These are phyloP conservation scores for Hevea brasiliensis DNA, from an alignment of 345 rosid species.

Conservation along the genomic window DNA sequence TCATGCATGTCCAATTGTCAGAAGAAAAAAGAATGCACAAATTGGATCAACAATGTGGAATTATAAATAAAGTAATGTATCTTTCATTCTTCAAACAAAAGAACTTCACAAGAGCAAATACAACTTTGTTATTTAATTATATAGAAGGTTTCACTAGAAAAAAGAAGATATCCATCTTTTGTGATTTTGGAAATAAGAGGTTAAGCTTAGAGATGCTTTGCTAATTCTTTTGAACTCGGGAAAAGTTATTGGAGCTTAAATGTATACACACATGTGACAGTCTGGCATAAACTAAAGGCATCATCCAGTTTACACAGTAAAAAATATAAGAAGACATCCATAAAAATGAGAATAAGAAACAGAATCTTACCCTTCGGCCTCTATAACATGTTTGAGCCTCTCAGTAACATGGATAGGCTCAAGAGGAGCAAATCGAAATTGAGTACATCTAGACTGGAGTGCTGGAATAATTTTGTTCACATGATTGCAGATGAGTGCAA, in stretches of 20 bases:
- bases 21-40: not conserved
- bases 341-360: not conserved
- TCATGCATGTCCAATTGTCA: not conserved
- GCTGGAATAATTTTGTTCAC: constrained; percentile 99
- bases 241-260: not conserved
- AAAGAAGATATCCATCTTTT: not conserved
- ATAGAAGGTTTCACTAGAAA: not conserved
- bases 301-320: not conserved
- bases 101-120: not conserved
- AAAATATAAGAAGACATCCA: not conserved
- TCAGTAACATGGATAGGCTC: constrained; percentile 64
- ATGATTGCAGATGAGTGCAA: constrained; percentile 90
- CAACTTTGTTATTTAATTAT: not conserved
- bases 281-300: not conserved
- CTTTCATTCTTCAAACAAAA: not conserved
- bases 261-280: not conserved
- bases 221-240: not conserved
- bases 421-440: constrained; percentile 95
- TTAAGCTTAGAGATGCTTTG: not conserved
- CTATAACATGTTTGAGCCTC: constrained; percentile 77
- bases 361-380: constrained; percentile 68
- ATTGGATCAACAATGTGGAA: not conserved
- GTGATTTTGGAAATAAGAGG: not conserved
- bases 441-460: constrained; percentile 91
- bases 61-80: not conserved